These are phyloP conservation scores for Solanum ossicruentum DNA, from an alignment of 257 asterid genomes.

Conservation along the genomic window DNA sequence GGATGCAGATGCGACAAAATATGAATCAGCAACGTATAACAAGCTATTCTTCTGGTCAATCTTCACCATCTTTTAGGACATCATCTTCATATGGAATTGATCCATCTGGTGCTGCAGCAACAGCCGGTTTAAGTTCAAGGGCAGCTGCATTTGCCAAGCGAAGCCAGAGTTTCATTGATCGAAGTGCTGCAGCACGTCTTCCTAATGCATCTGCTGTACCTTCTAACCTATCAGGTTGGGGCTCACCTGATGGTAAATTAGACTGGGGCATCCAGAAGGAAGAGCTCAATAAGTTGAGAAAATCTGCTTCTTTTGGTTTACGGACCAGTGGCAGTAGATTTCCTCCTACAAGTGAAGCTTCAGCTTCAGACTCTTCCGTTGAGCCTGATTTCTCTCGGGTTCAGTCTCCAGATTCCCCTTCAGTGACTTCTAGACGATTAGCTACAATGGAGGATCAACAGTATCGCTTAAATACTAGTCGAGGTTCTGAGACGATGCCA, in stretches of 20 bases:
- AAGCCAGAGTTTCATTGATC: constrained; percentile 32
- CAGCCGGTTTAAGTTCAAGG: constrained; percentile 11
- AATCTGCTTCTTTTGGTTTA: constrained; percentile 30
- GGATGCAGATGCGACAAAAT: constrained; percentile 9
- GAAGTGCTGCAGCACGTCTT: constrained; percentile 2
- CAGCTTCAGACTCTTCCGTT: neutral
- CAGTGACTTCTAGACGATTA: neutral
- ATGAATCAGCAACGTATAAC: constrained; percentile 9
- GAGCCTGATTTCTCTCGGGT: constrained; percentile 12
- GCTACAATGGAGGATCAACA: neutral
- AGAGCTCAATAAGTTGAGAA: constrained; percentile 27
- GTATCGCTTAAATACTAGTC: neutral
- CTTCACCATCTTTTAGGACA: constrained; percentile 19
- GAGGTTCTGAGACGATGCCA: constrained; percentile 7
- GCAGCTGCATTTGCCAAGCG: constrained; percentile 31
- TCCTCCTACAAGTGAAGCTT: neutral
- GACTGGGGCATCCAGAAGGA: constrained; percentile 35
- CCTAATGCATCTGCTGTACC: neutral
- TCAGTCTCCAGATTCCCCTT: constrained; percentile 10
- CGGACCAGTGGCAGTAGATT: constrained; percentile 13
- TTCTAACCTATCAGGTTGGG: constrained; percentile 19
- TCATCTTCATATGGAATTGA: constrained; percentile 13
- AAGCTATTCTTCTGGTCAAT: constrained; percentile 1
- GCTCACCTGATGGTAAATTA: constrained; percentile 35
- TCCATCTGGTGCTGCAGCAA: constrained; percentile 5